These are phyloP conservation scores for Kazachstania taianensis DNA, from an alignment of 805 yeast genomes.

Conservation along the genomic window DNA sequence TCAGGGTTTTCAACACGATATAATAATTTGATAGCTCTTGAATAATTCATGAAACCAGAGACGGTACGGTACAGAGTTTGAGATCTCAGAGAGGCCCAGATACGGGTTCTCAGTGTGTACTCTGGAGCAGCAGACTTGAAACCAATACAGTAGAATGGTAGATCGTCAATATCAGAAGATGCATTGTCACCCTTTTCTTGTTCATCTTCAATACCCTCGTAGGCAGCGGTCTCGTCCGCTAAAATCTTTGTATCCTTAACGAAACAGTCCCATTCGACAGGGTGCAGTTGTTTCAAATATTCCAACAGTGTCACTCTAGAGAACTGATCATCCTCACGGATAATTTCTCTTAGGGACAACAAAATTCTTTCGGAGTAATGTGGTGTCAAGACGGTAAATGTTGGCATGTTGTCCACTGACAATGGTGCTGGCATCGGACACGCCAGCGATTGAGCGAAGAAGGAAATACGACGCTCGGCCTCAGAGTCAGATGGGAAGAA, in stretches of 20 bases:
- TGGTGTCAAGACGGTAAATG: slow-evolving; percentile 92
- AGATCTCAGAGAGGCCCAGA: slow-evolving; percentile 96
- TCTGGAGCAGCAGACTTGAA: slow-evolving; percentile 97
- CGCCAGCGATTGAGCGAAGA: slow-evolving; percentile 97
- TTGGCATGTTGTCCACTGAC: slow-evolving; percentile 99
- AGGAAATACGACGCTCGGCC: slow-evolving; percentile 98
- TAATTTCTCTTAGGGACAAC: slow-evolving; percentile 84
- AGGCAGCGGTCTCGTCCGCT: slow-evolving; percentile 88
- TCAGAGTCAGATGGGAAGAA: slow-evolving; percentile 94
- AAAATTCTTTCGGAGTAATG: slow-evolving; percentile 93
- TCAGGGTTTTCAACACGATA: slow-evolving; percentile 94
- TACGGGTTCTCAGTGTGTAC: slow-evolving; percentile 88
- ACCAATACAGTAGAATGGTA: slow-evolving; percentile 92
- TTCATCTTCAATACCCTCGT: slow-evolving; percentile 35
- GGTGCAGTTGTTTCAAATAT: slow-evolving; percentile 88
- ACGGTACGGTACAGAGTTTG: slow-evolving; percentile 95
- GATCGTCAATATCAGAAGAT: slow-evolving; percentile 76
- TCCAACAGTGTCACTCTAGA: slow-evolving; percentile 90
- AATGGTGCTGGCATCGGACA: slow-evolving; percentile 97
- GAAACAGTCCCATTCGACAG: slow-evolving; percentile 95
- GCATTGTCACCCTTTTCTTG: slow-evolving; percentile 52
- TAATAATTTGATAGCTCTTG: slow-evolving; percentile 86
- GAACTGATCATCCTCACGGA: slow-evolving; percentile 93
- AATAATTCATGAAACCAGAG: slow-evolving; percentile 96
- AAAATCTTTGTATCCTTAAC: slow-evolving; percentile 90